These are phyloP conservation scores for Erucastrum elatum DNA, from an alignment of 345 rosid genomes.

Conservation along the genomic window DNA sequence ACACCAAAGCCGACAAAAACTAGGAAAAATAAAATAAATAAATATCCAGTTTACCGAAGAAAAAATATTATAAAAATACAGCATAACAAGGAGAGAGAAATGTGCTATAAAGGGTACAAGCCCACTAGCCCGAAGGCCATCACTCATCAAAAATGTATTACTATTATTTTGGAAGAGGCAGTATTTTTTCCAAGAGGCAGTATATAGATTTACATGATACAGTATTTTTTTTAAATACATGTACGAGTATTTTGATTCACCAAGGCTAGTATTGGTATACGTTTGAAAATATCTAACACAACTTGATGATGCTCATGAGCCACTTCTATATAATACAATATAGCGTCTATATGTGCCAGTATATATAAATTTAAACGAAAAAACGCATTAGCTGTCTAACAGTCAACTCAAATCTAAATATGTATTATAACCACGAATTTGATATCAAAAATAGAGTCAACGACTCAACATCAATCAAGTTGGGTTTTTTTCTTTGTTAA, in stretches of 20 bases:
- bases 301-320: background rate
- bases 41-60: slow-evolving; percentile 18
- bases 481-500: slow-evolving; percentile 19
- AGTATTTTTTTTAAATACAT: background rate
- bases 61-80: slow-evolving; percentile 26
- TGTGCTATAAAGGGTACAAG: slow-evolving; percentile 10
- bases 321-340: too few relatives aligned
- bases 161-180: slow-evolving; percentile 18
- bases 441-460: slow-evolving; percentile 27
- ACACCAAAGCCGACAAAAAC: slow-evolving; percentile 37
- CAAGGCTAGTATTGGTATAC: background rate
- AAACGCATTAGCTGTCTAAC: slow-evolving; percentile 11
- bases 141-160: slow-evolving; percentile 25
- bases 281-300: slow-evolving; percentile 2
- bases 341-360: background rate
- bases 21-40: slow-evolving; percentile 28
- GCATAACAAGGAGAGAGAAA: slow-evolving; percentile 37
- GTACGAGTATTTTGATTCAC: background rate
- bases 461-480: slow-evolving; percentile 19
- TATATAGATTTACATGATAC: background rate
- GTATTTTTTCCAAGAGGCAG: background rate
- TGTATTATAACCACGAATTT: background rate
- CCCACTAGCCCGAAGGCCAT: slow-evolving; percentile 35
- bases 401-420: background rate
- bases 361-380: slow-evolving; percentile 5